Evolutionary conservation across 768 basidiomycete genomes (phyloP).

Genomic region (Lactarius psammicola): DNA sequence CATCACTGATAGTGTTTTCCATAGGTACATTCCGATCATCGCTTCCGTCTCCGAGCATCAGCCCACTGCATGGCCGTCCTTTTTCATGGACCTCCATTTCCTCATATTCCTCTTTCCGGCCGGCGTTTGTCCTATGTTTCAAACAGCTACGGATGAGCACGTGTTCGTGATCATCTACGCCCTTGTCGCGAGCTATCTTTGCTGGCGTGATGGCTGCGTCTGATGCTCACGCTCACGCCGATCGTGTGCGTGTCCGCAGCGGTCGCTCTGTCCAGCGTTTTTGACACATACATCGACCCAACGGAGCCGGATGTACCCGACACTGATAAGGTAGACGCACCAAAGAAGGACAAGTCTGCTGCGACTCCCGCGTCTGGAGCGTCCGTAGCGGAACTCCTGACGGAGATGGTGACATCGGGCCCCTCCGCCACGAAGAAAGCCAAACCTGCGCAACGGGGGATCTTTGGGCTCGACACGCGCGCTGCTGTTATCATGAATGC

Average conservation of each 20-base stretch:
- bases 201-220: slow-evolving; percentile 99
- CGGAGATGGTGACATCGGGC: slow-evolving; percentile 21
- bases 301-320: slow-evolving; percentile 54
- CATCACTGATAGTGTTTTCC: slow-evolving; percentile 23
- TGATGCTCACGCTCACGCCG: slow-evolving; percentile 96
- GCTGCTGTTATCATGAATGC: slow-evolving; percentile 71
- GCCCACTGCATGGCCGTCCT: slow-evolving; percentile 98
- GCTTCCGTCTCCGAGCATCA: slow-evolving; percentile 99
- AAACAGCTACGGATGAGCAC: slow-evolving; percentile 93
- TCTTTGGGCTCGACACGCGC: slow-evolving; percentile 86
- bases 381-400: slow-evolving; percentile 27
- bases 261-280: slow-evolving; percentile 80
- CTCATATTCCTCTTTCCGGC: slow-evolving; percentile 98
- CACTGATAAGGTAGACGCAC: slow-evolving; percentile 37
- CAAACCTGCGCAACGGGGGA: slow-evolving; percentile 47
- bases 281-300: slow-evolving; percentile 91
- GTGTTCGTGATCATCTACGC: slow-evolving; percentile 99
- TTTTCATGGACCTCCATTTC: slow-evolving; percentile 99
- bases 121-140: slow-evolving; percentile 93
- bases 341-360: slow-evolving; percentile 52
- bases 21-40: slow-evolving; percentile 92
- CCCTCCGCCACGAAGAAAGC: slow-evolving; percentile 35
- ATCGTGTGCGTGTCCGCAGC: slow-evolving; percentile 94
- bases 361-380: slow-evolving; percentile 34
- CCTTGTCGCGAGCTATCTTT: slow-evolving; percentile 93